Evolutionary conservation across 306 rosid species (phyloP), one percentile per base, ranked within the genome.

Genomic region (Pueraria montana): DNA sequence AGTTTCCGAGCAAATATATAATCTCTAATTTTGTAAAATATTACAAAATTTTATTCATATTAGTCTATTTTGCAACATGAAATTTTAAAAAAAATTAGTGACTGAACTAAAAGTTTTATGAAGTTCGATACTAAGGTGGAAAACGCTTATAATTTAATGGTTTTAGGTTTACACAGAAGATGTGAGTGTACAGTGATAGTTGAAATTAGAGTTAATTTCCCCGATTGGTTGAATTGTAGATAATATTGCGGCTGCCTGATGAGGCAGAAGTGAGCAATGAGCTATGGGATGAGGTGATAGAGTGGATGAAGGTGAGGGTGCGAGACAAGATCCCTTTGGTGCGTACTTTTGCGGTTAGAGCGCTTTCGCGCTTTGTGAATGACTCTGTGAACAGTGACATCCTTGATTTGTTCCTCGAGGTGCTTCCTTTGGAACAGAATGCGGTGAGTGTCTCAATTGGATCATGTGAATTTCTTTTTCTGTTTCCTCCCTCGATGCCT

Each of bases 331-430:
- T 92, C 48, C 92, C 97, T 74, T 56, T 82, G 26, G 84, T 94
- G 69, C 99, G 99, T 76, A 84, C 96, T 9, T 91, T 86, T 84
- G 96, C 98, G 1, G 89, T 96, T 67, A 88, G 99, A 83, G 98
- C 99, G 5, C 99, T 96, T 83, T 91, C 99, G 20, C 97, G 99
- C 48, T 96, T 96, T 84, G 97, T 91, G 81, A 87, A 87, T 88
- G 99, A 94, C 66, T 85, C 86, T 23, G 96, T 85, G 69, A 94
- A 94, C 76, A 82, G 89, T 65, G 99, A 96, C 68, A 91, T 96
- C 74, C 95, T 94, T 76, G 91, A 91, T 86, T 82, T 94, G 81
- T 85, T 90, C 70, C 91, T 94, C 21, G 97, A 90, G 89, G 63
- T 81, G 84, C 91, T 95, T 87, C 92, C 92, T 40, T 50, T 82